Evolutionary conservation across 2,329 filamentous ascomycete genomes (phyloP).

Genomic region (Piedraia hortae): DNA sequence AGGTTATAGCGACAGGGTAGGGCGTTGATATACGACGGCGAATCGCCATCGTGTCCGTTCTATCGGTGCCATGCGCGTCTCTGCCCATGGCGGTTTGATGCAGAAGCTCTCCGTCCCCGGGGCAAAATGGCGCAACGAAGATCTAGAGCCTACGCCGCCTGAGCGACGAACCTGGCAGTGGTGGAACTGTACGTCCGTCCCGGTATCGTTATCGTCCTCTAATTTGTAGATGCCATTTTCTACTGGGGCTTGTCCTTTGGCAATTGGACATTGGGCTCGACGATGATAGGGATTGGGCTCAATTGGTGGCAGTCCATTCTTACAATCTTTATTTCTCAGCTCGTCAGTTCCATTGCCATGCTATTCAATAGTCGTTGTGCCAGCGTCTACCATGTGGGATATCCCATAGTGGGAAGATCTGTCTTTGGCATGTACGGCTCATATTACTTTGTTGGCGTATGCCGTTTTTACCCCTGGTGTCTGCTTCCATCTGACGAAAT

Average conservation of each 20-base stretch:
- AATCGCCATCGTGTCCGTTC: no score
- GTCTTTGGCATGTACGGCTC: slow-evolving; percentile 18
- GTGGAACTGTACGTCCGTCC: slow-evolving; percentile 11
- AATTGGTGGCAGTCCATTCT: slow-evolving; percentile 20
- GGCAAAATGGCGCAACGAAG: slow-evolving; percentile 7
- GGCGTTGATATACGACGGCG: no score
- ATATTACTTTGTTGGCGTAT: slow-evolving; percentile 18
- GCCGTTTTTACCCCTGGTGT: slow-evolving; percentile 9
- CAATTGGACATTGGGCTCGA: slow-evolving; percentile 17
- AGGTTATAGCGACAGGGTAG: no score
- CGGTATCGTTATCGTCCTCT: no score
- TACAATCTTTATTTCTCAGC: slow-evolving; percentile 18
- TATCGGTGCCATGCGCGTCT: no score
- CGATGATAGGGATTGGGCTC: slow-evolving; percentile 17
- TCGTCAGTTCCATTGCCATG: slow-evolving; percentile 18
- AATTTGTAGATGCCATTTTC: slow-evolving; percentile 9
- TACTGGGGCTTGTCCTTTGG: slow-evolving; percentile 16
- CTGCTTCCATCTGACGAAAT: background rate
- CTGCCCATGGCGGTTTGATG: no score
- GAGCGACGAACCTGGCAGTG: slow-evolving; percentile 16
- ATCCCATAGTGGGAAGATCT: slow-evolving; percentile 13
- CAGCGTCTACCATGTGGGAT: slow-evolving; percentile 12
- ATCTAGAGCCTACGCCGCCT: slow-evolving; percentile 15
- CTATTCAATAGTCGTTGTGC: slow-evolving; percentile 19
- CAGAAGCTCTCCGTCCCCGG: no score